phyloP scores from a whole-genome alignment of 1,284 basidiomycete genomes.

The Anthracocystis panici-leucophaei region DNA sequence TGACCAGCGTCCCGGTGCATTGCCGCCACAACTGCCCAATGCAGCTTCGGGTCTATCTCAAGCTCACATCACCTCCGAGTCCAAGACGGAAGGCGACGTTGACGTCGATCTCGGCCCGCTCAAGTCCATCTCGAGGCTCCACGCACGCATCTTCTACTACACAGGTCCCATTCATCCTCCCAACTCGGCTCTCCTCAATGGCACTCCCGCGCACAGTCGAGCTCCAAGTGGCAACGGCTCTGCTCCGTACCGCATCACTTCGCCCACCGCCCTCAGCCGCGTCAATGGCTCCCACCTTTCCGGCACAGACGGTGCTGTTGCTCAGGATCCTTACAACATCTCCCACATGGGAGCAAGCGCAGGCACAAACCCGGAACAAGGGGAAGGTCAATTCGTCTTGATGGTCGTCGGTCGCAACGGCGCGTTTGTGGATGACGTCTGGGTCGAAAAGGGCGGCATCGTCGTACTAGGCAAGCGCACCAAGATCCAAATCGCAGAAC shows the following conservation, averaged over 20 bases:
- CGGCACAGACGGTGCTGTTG: constrained; percentile 15
- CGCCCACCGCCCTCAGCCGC: constrained; percentile 42
- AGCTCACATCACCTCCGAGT: constrained; percentile 54
- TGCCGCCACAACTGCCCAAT: constrained; percentile 47
- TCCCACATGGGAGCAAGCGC: constrained; percentile 18
- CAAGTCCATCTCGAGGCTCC: constrained; percentile 94
- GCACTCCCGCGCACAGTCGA: constrained; percentile 35
- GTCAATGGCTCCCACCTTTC: constrained; percentile 38
- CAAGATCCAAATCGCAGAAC: constrained; percentile 97
- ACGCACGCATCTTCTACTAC: constrained; percentile 85
- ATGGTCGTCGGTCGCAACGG: constrained; percentile 94
- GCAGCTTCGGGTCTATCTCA: constrained; percentile 47
- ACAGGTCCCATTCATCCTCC: constrained; percentile 49
- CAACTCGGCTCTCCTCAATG: constrained; percentile 32
- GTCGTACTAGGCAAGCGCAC: constrained; percentile 77
- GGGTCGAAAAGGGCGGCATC: constrained; percentile 87
- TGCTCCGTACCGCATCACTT: constrained; percentile 45
- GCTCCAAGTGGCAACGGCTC: constrained; percentile 27
- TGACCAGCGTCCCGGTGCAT: constrained; percentile 26
- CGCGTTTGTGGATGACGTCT: constrained; percentile 96
- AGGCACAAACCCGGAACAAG: constrained; percentile 28
- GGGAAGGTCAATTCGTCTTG: constrained; percentile 84
- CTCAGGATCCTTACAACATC: constrained; percentile 34
- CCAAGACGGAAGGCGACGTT: constrained; percentile 60
- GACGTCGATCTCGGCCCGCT: constrained; percentile 97